Evolutionary conservation across 495 filamentous ascomycete genomes (phyloP), one percentile per base, ranked within the genome.

Genomic region (Hypoxylon subgilvum): DNA sequence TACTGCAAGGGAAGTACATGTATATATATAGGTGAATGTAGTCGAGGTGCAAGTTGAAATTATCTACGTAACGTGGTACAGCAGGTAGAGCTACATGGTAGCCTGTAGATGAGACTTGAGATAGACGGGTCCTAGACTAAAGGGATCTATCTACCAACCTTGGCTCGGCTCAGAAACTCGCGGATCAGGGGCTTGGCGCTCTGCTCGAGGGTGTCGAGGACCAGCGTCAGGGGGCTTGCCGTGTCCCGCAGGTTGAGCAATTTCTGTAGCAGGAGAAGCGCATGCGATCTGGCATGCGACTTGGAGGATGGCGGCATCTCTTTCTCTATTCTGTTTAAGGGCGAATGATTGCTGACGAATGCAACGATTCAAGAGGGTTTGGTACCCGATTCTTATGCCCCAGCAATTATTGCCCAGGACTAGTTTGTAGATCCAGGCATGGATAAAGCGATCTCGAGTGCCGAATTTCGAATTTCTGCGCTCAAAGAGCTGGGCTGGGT

Each of bases 161-260:
- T 90, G 32, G 90, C 90, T 63, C 89, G 79, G 48, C 76, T 76
- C 30, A 90, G 84, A 67, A 91, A 92, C 71, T 95, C 89, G 17
- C 76, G 73, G 2, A 93, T 54, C 27, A 96, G 71, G 4, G 87
- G 88, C 18, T 75, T 80, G 9, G 85, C 88, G 17, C 87, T 85
- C 72, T 96, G 93, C 72, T 95, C 92, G 31, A 96, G 71, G 12
- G 82, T 88, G 74, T 97, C 93, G 47, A 94, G 77, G 6, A 97
- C 73, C 21, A 97, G 72, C 0, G 92, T 96, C 40, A 97, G 85
- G 1, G 92, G 93, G 22, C 91, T 95, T 1, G 86, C 86, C 16
- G 82, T 86, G 67, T 96, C 91, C 25, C 89, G 78, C 10, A 89
- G 73, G 60, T 83, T 86, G 44, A 97, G 79, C 2, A 97, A 75